Evolutionary conservation across 2,329 filamentous ascomycete species (phyloP).

Genomic region (Byssochlamys sp.): DNA sequence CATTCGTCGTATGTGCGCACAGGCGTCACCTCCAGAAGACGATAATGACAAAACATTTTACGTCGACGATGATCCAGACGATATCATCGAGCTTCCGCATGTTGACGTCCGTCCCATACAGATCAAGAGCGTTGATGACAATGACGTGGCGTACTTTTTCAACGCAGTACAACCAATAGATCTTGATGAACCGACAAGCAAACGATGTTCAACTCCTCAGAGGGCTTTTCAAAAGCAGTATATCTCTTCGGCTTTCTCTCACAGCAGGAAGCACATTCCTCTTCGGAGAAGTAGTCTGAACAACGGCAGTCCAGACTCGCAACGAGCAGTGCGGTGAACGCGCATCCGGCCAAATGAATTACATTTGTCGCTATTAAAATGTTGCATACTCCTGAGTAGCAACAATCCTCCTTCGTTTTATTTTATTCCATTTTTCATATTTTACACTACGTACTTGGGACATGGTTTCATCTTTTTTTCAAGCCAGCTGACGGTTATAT

Average conservation of each 20-base stretch:
- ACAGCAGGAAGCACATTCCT: slow-evolving; percentile 5
- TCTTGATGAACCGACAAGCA: slow-evolving; percentile 13
- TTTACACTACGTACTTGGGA: background rate
- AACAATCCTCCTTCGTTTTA: background rate
- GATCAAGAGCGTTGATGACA: slow-evolving; percentile 24
- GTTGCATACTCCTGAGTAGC: background rate
- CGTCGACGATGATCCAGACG: slow-evolving; percentile 23
- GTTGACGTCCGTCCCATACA: slow-evolving; percentile 13
- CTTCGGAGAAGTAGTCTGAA: slow-evolving; percentile 9
- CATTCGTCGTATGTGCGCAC: slow-evolving; percentile 12
- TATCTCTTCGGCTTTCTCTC: background rate
- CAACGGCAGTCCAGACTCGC: slow-evolving; percentile 5
- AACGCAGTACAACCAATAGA: slow-evolving; percentile 16
- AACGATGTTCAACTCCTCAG: background rate
- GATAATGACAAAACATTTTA: slow-evolving; percentile 13
- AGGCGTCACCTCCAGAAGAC: slow-evolving; percentile 16
- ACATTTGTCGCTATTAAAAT: background rate
- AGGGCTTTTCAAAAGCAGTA: background rate
- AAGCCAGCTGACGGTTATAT: background rate
- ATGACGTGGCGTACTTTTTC: slow-evolving; percentile 25
- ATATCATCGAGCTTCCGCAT: slow-evolving; percentile 24
- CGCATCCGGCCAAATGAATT: background rate
- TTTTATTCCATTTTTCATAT: background rate
- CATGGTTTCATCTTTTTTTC: background rate
- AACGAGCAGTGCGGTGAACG: slow-evolving; percentile 1